Evolutionary conservation across 1,284 basidiomycete species (phyloP).

Genomic region (Pascua sp.): DNA sequence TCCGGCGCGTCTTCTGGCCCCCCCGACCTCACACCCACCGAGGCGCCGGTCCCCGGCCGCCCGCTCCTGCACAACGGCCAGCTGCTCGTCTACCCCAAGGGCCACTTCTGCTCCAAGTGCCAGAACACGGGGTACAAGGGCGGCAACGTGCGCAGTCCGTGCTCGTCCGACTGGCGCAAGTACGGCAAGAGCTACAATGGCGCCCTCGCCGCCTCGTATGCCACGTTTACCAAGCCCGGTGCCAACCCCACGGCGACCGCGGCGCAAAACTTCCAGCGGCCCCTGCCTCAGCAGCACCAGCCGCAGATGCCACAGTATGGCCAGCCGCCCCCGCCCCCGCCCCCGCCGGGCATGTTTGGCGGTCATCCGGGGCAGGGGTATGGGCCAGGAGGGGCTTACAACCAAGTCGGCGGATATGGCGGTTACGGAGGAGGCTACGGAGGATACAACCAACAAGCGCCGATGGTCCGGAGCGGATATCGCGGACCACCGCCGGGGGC

Average conservation of each 20-base stretch:
- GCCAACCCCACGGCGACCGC: conserved; percentile 27
- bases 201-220: conserved; percentile 41
- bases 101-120: conserved; percentile 42
- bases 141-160: conserved; percentile 40
- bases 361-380: no score
- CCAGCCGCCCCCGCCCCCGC: no score
- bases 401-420: neutral
- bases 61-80: conserved; percentile 40
- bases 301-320: conserved; percentile 3
- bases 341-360: no score
- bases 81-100: conserved; percentile 45
- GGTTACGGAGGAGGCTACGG: neutral
- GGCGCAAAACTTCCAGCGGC: conserved; percentile 40
- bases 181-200: conserved; percentile 45
- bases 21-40: conserved; percentile 31
- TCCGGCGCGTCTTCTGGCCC: neutral
- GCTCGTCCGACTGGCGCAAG: conserved; percentile 42
- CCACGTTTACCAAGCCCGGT: conserved; percentile 15
- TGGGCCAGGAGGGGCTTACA: no score
- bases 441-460: neutral
- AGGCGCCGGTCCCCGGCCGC: conserved; percentile 40
- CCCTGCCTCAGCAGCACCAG: conserved; percentile 25
- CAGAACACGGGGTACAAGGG: conserved; percentile 48
- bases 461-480: neutral
- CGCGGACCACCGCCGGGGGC: conserved; percentile 27